phyloP scores from a whole-genome alignment of 2,329 filamentous ascomycete species.

The Cordyceps javanica region DNA sequence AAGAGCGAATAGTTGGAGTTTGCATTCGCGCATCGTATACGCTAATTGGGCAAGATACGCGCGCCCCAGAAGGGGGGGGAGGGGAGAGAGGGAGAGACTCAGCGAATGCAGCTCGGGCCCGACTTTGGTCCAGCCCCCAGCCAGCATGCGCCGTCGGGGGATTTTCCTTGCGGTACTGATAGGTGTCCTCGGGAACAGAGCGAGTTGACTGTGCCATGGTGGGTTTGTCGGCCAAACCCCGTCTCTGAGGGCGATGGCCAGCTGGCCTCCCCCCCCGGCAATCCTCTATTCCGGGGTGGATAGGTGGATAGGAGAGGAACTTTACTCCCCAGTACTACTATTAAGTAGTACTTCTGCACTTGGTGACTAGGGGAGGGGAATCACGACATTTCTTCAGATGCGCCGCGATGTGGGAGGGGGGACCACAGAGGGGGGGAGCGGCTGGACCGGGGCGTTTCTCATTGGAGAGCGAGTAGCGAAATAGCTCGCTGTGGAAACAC shows the following conservation, averaged over 20 bases:
- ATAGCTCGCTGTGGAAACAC: not conserved
- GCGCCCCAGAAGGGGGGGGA: too few species aligned
- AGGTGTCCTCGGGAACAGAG: conserved; percentile 1
- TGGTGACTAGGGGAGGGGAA: not conserved
- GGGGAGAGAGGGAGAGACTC: too few species aligned
- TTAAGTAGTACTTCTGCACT: too few species aligned
- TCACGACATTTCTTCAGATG: conserved; percentile 7
- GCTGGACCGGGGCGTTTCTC: too few species aligned
- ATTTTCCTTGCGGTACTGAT: not conserved
- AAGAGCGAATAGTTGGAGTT: too few species aligned
- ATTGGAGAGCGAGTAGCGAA: not conserved
- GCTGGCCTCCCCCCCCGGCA: too few species aligned
- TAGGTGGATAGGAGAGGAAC: too few species aligned
- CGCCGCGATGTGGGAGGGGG: not conserved
- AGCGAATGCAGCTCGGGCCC: not conserved
- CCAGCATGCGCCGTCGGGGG: not conserved
- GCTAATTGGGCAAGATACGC: not conserved
- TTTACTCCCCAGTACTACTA: too few species aligned
- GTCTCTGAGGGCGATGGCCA: too few species aligned
- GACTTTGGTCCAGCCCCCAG: not conserved
- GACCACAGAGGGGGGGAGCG: not conserved
- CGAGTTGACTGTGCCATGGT: not conserved
- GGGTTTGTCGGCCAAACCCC: not conserved
- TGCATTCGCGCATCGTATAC: not conserved
- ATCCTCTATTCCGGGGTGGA: too few species aligned